Evolutionary conservation across 768 basidiomycete species (phyloP).

Genomic region (Coprinellus aureogranulatus): DNA sequence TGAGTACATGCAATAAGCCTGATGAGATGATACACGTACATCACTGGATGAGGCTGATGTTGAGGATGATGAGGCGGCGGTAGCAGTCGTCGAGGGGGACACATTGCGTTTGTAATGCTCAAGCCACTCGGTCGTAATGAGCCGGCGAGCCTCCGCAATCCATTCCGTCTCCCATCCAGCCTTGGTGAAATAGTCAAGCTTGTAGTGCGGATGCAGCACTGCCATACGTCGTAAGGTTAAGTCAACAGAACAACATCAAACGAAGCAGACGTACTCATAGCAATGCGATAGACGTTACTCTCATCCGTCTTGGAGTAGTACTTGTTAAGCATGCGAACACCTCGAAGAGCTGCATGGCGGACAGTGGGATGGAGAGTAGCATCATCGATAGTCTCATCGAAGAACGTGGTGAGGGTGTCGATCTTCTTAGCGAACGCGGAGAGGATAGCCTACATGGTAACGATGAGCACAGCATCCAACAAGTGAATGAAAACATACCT

Average conservation of each 20-base stretch:
- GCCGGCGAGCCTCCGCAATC: constrained; percentile 18
- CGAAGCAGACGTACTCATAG: constrained; percentile 25
- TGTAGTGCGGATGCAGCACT: constrained; percentile 37
- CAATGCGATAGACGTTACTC: constrained; percentile 29
- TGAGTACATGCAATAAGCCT: neutral
- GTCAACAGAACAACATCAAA: neutral
- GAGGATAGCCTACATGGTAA: neutral
- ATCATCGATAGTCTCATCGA: constrained; percentile 35
- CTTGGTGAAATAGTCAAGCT: constrained; percentile 30
- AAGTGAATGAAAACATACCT: constrained; percentile 25
- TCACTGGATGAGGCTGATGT: neutral
- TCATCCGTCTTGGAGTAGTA: constrained; percentile 30
- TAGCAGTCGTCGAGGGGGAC: neutral
- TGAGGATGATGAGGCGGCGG: neutral
- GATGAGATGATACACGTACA: neutral
- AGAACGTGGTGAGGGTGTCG: constrained; percentile 21
- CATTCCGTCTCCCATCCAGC: constrained; percentile 24
- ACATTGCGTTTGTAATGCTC: neutral
- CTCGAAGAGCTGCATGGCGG: constrained; percentile 23
- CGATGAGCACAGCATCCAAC: neutral
- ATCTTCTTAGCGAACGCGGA: constrained; percentile 17
- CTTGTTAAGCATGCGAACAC: constrained; percentile 27
- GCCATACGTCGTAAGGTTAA: neutral
- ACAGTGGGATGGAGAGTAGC: constrained; percentile 26
- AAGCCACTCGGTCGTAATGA: constrained; percentile 18